Conservation (phyloP, 176 grass and related monocot genomes). For the Themeda triandra region DNA sequence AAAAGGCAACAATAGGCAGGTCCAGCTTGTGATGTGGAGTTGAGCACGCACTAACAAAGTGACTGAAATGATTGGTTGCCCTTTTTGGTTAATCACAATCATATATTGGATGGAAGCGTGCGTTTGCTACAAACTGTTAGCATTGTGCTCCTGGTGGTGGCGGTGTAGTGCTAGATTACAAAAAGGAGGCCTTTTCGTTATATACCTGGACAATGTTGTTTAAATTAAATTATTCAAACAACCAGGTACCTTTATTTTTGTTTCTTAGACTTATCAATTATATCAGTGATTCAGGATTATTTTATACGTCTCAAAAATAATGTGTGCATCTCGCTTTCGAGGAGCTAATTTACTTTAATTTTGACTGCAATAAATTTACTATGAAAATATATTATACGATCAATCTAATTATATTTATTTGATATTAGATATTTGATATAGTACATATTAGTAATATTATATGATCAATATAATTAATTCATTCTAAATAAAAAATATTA, state of each 20-base stretch:
- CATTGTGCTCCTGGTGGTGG: neutral
- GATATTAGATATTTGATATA: too few species aligned
- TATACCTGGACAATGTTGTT: neutral
- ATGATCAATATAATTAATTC: too few species aligned
- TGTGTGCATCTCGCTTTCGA: too few species aligned
- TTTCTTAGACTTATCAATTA: neutral
- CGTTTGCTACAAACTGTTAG: neutral
- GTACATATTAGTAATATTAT: too few species aligned
- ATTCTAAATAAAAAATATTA: too few species aligned
- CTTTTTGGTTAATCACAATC: constrained; percentile 2
- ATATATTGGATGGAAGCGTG: constrained; percentile 14
- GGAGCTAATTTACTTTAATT: too few species aligned
- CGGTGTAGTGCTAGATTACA: constrained; percentile 15
- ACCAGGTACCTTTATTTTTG: neutral
- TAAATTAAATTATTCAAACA: neutral
- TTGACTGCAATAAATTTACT: too few species aligned
- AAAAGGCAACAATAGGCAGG: neutral
- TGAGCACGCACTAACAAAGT: neutral
- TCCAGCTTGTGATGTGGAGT: neutral
- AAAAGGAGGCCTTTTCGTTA: constrained; percentile 28
- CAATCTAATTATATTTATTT: too few species aligned
- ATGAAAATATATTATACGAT: too few species aligned
- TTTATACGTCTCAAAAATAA: too few species aligned
- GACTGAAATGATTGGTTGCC: neutral
- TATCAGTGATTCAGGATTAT: neutral